Base-by-base conservation (phyloP, 495 filamentous ascomycete species). In the Bryoglossum gracile region DNA sequence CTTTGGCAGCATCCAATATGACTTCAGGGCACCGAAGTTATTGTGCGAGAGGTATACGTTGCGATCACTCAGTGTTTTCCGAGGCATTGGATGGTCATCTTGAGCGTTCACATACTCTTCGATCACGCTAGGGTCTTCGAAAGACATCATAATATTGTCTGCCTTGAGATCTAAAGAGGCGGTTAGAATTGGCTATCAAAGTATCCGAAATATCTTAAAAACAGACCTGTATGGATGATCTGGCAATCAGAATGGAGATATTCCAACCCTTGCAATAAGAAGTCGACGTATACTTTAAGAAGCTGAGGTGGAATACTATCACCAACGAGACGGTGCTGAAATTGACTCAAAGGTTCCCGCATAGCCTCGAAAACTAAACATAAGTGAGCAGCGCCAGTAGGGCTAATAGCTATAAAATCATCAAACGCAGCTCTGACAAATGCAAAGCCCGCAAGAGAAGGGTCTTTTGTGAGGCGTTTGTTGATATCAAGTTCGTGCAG, bases 61-160 rank as follows among this genome's bases (percentile, higher is more conserved):
- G 51, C 61, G 52, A 45, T 62, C 65, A 54, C 66, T 60, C 50
- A 62, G 58, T 32, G 56, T 26, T 54, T 73, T 73, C 51, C 56
- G 67, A 55, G 57, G 53, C 60, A 72, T 68, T 11, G 65, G 68
- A 23, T 62, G 60, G 47, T 57, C 46, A 57, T 59, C 55, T 53
- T 70, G 58, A 50, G 51, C 58, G 50, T 65, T 48, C 41, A 68
- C 63, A 48, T 68, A 70, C 44, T 63, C 62, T 58, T 62, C 50
- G 46, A 75, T 62, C 23, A 71, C 62, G 30, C 62, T 54, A 50
- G 53, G 57, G 62, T 73, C 66, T 54, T 73, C 67, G 51, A 72
- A 67, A 46, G 54, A 61, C 26, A 72, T 60, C 54, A 73, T 63
- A 48, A 75, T 68, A 41, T 75, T 75, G 22, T 71, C 64, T 50